A percentile compares a stretch with the other conserved stretches of the same genome.
Conservation (phyloP, 495 filamentous ascomycete species). For the Physcia stellaris region DNA sequence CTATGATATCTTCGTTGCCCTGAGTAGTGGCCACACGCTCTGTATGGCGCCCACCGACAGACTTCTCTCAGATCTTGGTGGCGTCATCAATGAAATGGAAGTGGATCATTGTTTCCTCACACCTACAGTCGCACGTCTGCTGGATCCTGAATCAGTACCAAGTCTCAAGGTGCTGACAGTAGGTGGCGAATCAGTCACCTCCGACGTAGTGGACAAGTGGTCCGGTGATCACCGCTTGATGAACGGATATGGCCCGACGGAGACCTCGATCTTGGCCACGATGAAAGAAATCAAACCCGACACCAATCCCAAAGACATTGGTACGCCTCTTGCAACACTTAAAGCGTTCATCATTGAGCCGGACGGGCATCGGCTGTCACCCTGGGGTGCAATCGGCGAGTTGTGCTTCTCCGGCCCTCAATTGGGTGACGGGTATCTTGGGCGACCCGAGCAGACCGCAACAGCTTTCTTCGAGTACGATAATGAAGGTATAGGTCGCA, state of each 20-base stretch:
- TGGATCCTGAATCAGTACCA: conserved; percentile 14
- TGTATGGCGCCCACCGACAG: conserved; percentile 3
- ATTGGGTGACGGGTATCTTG: conserved; percentile 25
- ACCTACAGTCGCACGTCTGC: conserved; percentile 22
- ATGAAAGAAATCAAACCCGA: conserved; percentile 16
- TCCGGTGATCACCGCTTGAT: conserved; percentile 18
- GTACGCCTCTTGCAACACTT: conserved; percentile 22
- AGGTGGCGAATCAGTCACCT: conserved; percentile 18
- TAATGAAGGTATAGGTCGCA: conserved; percentile 6
- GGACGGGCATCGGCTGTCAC: conserved; percentile 17
- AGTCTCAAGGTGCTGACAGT: conserved; percentile 16
- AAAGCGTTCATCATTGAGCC: conserved; percentile 24
- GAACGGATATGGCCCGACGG: conserved; percentile 24
- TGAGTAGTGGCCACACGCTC: conserved; percentile 1
- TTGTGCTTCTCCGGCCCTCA: conserved; percentile 31
- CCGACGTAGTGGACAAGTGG: conserved; percentile 15
- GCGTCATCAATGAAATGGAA: conserved; percentile 33
- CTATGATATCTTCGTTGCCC: conserved; percentile 2
- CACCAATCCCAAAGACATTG: conserved; percentile 25
- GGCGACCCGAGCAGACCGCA: conserved; percentile 17
- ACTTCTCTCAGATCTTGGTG: conserved; percentile 30
- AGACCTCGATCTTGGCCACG: conserved; percentile 21
- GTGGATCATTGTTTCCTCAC: conserved; percentile 35
- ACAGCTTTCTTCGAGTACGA: conserved; percentile 18
- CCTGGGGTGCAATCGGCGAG: conserved; percentile 33